These are phyloP conservation scores for Pichia sp. DNA, from an alignment of 1,139 yeast species.

Conservation along the genomic window DNA sequence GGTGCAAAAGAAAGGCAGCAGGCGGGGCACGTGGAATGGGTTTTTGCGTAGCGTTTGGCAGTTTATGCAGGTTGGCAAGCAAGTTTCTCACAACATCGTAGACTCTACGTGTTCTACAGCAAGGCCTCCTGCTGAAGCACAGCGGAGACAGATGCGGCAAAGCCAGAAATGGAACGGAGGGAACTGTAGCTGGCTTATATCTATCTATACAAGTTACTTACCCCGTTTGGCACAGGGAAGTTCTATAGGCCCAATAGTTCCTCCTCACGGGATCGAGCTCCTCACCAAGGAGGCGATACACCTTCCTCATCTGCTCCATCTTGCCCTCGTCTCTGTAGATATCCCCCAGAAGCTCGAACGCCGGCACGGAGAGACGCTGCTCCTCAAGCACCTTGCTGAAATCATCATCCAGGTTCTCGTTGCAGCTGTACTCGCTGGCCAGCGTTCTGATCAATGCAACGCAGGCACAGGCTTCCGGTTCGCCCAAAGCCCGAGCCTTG, in stretches of 20 bases:
- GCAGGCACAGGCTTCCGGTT: not conserved
- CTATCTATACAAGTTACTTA: too few species aligned
- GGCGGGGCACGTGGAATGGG: too few species aligned
- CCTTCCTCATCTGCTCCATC: slow-evolving; percentile 35
- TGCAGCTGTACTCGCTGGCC: not conserved
- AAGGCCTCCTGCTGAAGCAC: too few species aligned
- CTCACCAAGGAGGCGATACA: slow-evolving; percentile 46
- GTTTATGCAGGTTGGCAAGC: too few species aligned
- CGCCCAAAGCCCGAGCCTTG: not conserved
- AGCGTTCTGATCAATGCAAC: not conserved
- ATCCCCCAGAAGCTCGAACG: slow-evolving; percentile 60
- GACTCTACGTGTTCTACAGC: too few species aligned
- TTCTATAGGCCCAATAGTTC: slow-evolving; percentile 54
- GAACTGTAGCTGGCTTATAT: not conserved
- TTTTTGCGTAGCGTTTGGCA: too few species aligned
- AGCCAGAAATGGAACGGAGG: not conserved
- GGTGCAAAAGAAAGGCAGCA: too few species aligned
- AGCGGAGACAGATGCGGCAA: too few species aligned
- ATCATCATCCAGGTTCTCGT: not conserved
- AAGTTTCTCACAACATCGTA: too few species aligned
- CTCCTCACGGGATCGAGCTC: slow-evolving; percentile 64
- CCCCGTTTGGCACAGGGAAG: not conserved
- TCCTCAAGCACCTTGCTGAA: slow-evolving; percentile 20
- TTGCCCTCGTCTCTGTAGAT: slow-evolving; percentile 38
- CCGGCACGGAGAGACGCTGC: slow-evolving; percentile 50